Conservation (phyloP, 441 rosid species). For the Theobroma grandiflorum region DNA sequence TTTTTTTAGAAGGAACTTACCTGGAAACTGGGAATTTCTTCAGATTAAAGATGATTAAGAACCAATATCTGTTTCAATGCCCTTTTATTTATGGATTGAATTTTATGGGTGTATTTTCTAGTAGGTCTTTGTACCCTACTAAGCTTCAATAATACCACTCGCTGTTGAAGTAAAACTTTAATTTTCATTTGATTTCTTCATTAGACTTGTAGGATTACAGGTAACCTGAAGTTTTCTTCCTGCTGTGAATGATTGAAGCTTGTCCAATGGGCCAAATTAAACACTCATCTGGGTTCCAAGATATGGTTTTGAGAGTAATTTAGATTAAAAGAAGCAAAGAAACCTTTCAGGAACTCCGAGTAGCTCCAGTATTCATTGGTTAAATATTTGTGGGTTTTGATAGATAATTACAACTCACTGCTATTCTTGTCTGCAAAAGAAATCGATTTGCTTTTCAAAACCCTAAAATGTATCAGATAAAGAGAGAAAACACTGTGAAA, state of each 20-base stretch:
- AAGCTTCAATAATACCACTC: background rate
- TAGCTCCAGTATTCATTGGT: background rate
- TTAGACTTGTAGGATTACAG: background rate
- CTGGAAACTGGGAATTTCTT: conserved; percentile 21
- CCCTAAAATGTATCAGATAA: background rate
- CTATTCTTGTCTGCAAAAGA: background rate
- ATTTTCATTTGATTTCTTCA: background rate
- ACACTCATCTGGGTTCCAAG: background rate
- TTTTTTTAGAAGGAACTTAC: background rate
- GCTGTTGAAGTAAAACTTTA: background rate
- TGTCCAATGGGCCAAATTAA: background rate
- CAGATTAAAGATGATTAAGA: background rate
- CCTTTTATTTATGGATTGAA: background rate
- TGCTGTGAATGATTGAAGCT: background rate
- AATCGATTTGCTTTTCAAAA: background rate
- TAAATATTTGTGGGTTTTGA: background rate
- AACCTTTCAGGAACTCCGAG: background rate
- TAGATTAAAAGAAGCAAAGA: background rate
- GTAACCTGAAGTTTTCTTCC: background rate
- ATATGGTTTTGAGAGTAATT: background rate
- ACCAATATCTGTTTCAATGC: background rate
- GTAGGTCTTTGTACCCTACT: background rate
- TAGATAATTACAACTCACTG: background rate
- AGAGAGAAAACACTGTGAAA: background rate
- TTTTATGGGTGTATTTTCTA: background rate